Base-by-base conservation (phyloP, 345 rosid species). In the Orychophragmus violaceus region DNA sequence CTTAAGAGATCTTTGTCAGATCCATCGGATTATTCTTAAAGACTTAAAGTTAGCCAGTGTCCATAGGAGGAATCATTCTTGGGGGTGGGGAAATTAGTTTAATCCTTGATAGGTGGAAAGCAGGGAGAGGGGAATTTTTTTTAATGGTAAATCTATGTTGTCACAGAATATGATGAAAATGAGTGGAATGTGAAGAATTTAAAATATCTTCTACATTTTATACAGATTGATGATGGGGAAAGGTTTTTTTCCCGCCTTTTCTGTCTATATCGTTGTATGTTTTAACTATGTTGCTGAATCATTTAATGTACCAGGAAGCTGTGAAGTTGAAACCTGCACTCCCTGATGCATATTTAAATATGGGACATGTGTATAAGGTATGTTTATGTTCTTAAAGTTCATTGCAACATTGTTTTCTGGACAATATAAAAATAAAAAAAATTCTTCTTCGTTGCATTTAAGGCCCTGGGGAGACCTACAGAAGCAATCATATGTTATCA, bases 281-380 rank as follows among this genome's bases (percentile, higher is more conserved):
- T 30, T 72, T 51, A 25, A 25, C 18, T 52, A 19, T 51, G 57
- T 32, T 66, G 39, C 61, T 65, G 44, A 41, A 25, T 71, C 25
- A 59, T 2, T 68, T 13, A 68, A 45, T 74, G 56, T 14, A 37
- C 66, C 88, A 94, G 99, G 99, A 95, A 85, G 97, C 97, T 49
- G 91, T 91, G 64, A 95, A 85, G 70, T 84, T 85, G 50, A 95
- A 87, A 71, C 96, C 99, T 23, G 70, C 86, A 56, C 89, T 89
- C 80, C 84, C 91, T 46, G 99, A 95, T 87, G 99, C 97, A 53
- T 95, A 85, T 77, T 74, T 95, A 74, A 91, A 87, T 76, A 95
- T 95, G 57, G 99, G 99, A 62, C 89, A 89, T 68, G 96, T 95
- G 54, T 95, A 95, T 52, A 95, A 91, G 97, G 99, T 89, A 82